Base-by-base conservation (phyloP, 2,329 filamentous ascomycete genomes). In the Trichoderma gracile region DNA sequence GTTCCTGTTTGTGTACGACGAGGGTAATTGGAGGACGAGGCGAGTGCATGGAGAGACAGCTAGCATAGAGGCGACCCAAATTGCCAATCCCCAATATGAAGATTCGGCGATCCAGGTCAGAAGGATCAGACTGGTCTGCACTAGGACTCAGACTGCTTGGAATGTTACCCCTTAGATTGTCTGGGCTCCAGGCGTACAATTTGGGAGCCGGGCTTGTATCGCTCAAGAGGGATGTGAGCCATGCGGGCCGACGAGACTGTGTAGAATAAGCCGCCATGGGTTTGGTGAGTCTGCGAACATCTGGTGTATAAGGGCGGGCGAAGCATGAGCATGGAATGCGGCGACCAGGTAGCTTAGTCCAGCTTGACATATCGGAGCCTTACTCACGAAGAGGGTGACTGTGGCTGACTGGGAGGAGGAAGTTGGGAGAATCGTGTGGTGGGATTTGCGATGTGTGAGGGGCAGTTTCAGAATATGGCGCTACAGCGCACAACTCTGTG, bases 61-160 rank as follows among this genome's bases (percentile, higher is more conserved):
- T 88, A 27, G 93, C 92, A 68, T 93, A 86, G 27, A 97, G 85
- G 49, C 86, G 86, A 15, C 93, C 93, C 14, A 97, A 81, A 73
- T 92, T 96, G 42, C 93, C 93, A 12, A 90, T 74, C 12, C 94
- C 93, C 3, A 97, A 78, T 54, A 97, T 83, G 72, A 95, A 87
- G 67, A 96, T 88, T 40, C 88, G 83, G n/a, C 73, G 73, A 42
- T 72, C 58, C 30, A 69, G 65, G 56, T 72, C 68, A 3, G 68
- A 40, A 14, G 45, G 17, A 15, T 21, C 40, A 23, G 17, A 19
- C 27, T 55, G 58, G 17, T 59, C 23, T 14, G 10, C 5, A 10
- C 17, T 21, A 15, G 10, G 8, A 12, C 17, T 19, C 1, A 0
- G 7, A 15, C 33, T n/a, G 45, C 14, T 4, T 7, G 1, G 17